phyloP scores from a whole-genome alignment of 2,329 filamentous ascomycete species.

The Penicillium expansum region DNA sequence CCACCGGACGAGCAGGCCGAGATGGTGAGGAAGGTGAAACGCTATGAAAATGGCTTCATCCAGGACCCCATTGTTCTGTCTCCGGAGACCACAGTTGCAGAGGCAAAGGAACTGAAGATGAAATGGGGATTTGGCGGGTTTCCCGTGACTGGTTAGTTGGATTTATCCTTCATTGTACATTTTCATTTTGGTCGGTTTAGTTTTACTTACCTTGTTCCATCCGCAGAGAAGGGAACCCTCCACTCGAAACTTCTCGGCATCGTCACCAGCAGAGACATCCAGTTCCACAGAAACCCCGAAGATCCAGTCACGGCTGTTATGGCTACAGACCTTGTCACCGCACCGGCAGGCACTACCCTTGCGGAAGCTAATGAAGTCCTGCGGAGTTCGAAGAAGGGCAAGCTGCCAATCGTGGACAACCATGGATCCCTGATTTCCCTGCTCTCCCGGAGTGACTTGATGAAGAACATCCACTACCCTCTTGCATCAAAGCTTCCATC shows the following conservation, averaged over 20 bases:
- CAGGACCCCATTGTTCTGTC: constrained; percentile 90
- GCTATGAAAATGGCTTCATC: constrained; percentile 99
- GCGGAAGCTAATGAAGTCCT: constrained; percentile 89
- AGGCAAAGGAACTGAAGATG: constrained; percentile 90
- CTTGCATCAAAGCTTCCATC: constrained; percentile 95
- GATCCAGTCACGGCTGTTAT: constrained; percentile 84
- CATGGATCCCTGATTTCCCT: constrained; percentile 84
- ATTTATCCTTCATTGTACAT: not conserved
- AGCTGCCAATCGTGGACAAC: constrained; percentile 86
- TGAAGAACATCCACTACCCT: constrained; percentile 97
- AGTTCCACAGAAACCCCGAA: constrained; percentile 78
- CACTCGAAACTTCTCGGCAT: constrained; percentile 96
- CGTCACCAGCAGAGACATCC: constrained; percentile 95
- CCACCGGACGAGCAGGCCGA: constrained; percentile 94
- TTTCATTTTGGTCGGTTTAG: not conserved
- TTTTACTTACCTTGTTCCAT: not conserved
- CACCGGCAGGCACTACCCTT: constrained; percentile 75
- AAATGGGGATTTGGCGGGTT: constrained; percentile 99
- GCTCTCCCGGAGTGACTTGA: constrained; percentile 90
- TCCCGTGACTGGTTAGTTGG: constrained; percentile 85
- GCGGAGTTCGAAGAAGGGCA: constrained; percentile 95
- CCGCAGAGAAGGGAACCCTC: constrained; percentile 79
- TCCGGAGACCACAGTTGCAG: constrained; percentile 80
- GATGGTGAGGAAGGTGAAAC: constrained; percentile 99
- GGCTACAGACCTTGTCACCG: constrained; percentile 92